Evolutionary conservation across 2,329 filamentous ascomycete species (phyloP), one percentile per base, ranked within the genome.

Genomic region (Paraphoma chrysanthemicola): DNA sequence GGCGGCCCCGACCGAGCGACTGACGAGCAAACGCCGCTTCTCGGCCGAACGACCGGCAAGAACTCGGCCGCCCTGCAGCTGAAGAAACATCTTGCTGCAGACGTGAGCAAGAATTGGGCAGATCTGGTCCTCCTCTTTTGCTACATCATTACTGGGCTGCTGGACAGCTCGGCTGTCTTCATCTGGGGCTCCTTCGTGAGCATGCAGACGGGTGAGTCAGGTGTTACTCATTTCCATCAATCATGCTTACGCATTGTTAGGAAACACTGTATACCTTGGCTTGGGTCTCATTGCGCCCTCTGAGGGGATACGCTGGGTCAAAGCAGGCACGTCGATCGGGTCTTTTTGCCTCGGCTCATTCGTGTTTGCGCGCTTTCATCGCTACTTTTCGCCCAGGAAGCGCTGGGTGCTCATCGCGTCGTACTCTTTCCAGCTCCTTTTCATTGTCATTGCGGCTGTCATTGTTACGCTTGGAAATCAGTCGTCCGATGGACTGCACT

Each of bases 121-220:
- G 90, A 94, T 68, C 60, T 90, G 1, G 79, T 92, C 17, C 81
- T 94, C 39, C 79, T 94, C 4, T 78, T 86, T 29, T 92, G 89
- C 77, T 93, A 93, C 72, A 78, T 91, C 61, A 89, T 93, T 70
- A 93, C 91, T 0, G 91, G 91, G 4, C 80, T 94, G 10, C 83
- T 92, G 7, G 91, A 94, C 76, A 91, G 89, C 76, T 87, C 89
- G 2, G 87, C 90, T 2, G 89, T 91, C 45, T 89, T 88, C 54
- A 89, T 90, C 42, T 93, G 90, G 88, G 89, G 90, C 11, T 88
- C 88, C 2, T 94, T 94, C 66, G 90, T 92, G 41, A 91, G 88
- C 67, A 93, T 93, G 90, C 91, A 93, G 71, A 93, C 90, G 31
- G 90, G 90, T 86, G 68, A 61, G 80, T 76, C 45, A 62, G 45